phyloP scores from a whole-genome alignment of 257 asterid species.

The Plantago ovata region DNA sequence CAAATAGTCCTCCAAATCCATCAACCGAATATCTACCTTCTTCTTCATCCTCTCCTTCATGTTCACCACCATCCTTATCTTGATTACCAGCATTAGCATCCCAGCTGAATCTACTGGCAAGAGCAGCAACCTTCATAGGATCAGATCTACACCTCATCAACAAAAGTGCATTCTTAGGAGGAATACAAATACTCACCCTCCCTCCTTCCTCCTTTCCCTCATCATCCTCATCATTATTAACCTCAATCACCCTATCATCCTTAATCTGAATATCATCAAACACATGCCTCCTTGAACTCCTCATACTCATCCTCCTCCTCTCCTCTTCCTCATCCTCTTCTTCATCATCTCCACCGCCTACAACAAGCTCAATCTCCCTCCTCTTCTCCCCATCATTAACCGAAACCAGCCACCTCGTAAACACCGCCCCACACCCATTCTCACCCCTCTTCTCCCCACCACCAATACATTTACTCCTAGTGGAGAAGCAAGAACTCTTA shows the following conservation, averaged over 20 bases:
- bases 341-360: constrained; percentile 67
- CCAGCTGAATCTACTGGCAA: constrained; percentile 51
- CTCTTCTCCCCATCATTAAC: constrained; percentile 60
- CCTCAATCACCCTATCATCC: constrained; percentile 48
- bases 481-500: constrained; percentile 57
- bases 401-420: constrained; percentile 76
- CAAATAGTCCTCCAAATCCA: background rate
- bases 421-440: constrained; percentile 64
- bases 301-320: constrained; percentile 27
- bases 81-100: constrained; percentile 37
- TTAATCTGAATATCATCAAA: constrained; percentile 78
- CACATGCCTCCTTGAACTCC: constrained; percentile 77
- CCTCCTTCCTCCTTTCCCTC: constrained; percentile 44
- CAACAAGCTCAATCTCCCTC: constrained; percentile 83
- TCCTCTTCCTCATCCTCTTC: constrained; percentile 28
- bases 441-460: constrained; percentile 34
- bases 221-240: constrained; percentile 23
- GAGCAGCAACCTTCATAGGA: constrained; percentile 85
- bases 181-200: constrained; percentile 75
- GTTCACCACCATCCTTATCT: constrained; percentile 23
- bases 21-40: constrained; percentile 8
- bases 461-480: constrained; percentile 3
- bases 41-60: constrained; percentile 17
- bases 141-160: constrained; percentile 97
- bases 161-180: constrained; percentile 90